Base-by-base conservation (phyloP, 768 basidiomycete species). In the Lanmaoa rubissima region DNA sequence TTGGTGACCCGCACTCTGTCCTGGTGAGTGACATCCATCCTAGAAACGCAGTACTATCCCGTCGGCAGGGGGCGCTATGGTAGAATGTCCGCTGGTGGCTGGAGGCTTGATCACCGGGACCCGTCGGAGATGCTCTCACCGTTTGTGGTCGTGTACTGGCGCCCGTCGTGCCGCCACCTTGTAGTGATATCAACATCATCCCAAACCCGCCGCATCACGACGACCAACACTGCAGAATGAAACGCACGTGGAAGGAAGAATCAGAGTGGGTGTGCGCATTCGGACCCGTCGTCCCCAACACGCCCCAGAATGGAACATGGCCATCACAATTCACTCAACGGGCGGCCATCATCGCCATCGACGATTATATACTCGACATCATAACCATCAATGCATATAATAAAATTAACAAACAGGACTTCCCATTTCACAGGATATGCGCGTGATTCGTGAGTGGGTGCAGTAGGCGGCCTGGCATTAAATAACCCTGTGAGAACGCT, bases 211-310 rank as follows among this genome's bases (percentile, higher is more conserved):
- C 43, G 24, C 36, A 39, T 53, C 48, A 53, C 9, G 40, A 31
- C 7, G 39, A 3, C 44, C 16, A 35, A 21, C 46, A 48, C 17
- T 16, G 43, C 19, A 51, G 45, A 52, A 53, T 59, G 59, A 59
- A 59, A 61, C n/a, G 36, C 59, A 48, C 45, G 53, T 61, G 53
- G 49, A 28, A 40, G 34, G 6, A 28, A 34, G 19, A 40, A 31
- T 3, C 16, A 49, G 35, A 21, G 21, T 1, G 16, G 19, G 10
- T 11, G 21, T 24, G 28, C 16, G n/a, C n/a, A 8, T 17, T 62
- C 64, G 54, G 64, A n/a, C 32, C 64, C 64, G 61, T 26, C 41
- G 34, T 38, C 47, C 36, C 50, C 4, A 21, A 42, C 41, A 19
- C 5, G 19, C 24, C 38, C 48, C 31, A 42, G 39, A 62, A 52